Percentiles rank a stretch among this genome's conserved stretches.
phyloP scores from a whole-genome alignment of 2,329 filamentous ascomycete species.

The Fusarium scirpi region DNA sequence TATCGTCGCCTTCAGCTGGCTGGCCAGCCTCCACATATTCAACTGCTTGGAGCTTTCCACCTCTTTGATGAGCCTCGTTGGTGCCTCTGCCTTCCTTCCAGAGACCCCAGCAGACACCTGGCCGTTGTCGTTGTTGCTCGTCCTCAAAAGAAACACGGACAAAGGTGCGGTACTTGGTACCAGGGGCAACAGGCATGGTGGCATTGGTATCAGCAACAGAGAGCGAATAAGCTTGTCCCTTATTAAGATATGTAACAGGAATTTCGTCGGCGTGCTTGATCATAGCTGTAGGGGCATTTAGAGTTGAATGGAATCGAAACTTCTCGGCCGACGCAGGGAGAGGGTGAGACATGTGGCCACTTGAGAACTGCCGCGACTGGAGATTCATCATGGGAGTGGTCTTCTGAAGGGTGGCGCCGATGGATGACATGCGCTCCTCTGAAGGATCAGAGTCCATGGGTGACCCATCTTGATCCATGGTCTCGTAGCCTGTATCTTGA shows the following conservation, averaged over 20 bases:
- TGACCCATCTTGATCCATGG: constrained; percentile 80
- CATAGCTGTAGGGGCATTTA: constrained; percentile 97
- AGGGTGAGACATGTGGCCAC: constrained; percentile 58
- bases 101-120: constrained; percentile 83
- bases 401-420: constrained; percentile 72
- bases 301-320: constrained; percentile 89
- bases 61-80: constrained; percentile 93
- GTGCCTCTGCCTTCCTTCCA: constrained; percentile 98
- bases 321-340: constrained; percentile 71
- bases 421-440: constrained; percentile 64
- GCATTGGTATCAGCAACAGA: constrained; percentile 83
- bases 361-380: constrained; percentile 63
- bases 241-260: constrained; percentile 97
- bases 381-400: constrained; percentile 71
- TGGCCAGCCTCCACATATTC: constrained; percentile 84
- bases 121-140: constrained; percentile 88
- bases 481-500: constrained; percentile 82
- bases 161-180: constrained; percentile 85
- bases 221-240: constrained; percentile 92
- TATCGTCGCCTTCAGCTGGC: constrained; percentile 71
- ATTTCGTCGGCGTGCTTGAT: constrained; percentile 90
- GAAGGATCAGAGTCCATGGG: constrained; percentile 69
- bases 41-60: constrained; percentile 91
- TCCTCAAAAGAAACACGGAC: constrained; percentile 98
- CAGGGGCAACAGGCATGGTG: constrained; percentile 67